Evolutionary conservation across 225 moss, liverwort and hornwort genomes (phyloP).

Genomic region (Sphagnum tenellum): DNA sequence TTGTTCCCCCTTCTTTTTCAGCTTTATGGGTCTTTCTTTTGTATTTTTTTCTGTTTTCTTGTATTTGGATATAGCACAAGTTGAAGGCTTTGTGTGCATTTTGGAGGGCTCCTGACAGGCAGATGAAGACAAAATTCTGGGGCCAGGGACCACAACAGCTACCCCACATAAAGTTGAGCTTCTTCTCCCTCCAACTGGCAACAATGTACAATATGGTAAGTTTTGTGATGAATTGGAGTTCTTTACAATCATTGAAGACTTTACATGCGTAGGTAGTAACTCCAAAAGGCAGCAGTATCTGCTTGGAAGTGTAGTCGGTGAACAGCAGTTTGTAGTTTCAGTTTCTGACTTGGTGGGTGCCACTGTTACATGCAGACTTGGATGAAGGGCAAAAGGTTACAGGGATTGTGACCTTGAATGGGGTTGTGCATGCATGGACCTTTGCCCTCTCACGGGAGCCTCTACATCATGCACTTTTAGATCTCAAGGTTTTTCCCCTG

Average conservation of each 20-base stretch:
- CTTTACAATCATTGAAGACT: background rate
- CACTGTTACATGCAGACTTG: conserved; percentile 19
- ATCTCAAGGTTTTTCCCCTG: conserved; percentile 50
- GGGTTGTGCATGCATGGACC: conserved; percentile 70
- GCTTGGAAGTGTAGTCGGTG: background rate
- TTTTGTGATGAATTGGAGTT: background rate
- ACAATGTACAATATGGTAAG: conserved; percentile 38
- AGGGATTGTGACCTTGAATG: conserved; percentile 41
- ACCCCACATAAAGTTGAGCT: conserved; percentile 47
- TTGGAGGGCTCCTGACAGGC: conserved; percentile 29
- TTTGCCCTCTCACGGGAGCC: conserved; percentile 67
- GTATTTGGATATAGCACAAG: background rate
- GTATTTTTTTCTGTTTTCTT: background rate
- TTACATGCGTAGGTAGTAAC: background rate
- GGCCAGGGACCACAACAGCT: conserved; percentile 37
- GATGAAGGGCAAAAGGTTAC: conserved; percentile 26
- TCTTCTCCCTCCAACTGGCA: conserved; percentile 43
- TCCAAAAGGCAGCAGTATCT: too few relatives aligned
- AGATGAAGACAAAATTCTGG: conserved; percentile 37
- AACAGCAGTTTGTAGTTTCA: background rate
- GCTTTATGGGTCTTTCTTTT: background rate
- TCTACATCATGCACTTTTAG: conserved; percentile 57
- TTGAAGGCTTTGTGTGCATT: conserved; percentile 3
- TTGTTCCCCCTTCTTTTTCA: background rate
- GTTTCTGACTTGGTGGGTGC: too few relatives aligned